These are phyloP conservation scores for Nemania diffusa DNA, from an alignment of 2,329 filamentous ascomycete genomes.

Conservation along the genomic window DNA sequence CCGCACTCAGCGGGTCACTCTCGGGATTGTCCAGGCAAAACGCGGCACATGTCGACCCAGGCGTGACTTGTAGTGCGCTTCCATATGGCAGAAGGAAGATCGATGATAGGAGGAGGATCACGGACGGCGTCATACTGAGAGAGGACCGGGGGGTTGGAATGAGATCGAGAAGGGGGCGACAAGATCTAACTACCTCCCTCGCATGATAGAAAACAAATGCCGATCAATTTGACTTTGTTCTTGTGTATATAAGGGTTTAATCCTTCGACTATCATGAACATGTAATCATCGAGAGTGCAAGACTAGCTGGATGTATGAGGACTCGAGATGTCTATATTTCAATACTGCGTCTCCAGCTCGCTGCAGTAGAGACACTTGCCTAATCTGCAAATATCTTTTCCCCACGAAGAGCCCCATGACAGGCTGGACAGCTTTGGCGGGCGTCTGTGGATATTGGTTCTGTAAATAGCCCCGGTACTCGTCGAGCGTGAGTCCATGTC, in stretches of 20 bases:
- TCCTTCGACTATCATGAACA: constrained; percentile 12
- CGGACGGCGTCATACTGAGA: constrained; percentile 31
- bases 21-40: constrained; percentile 57
- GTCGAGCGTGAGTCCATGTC: constrained; percentile 15
- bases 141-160: constrained; percentile 3
- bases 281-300: background rate
- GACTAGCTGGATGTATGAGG: constrained; percentile 17
- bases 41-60: constrained; percentile 61
- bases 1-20: constrained; percentile 49
- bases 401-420: constrained; percentile 26
- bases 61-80: constrained; percentile 53
- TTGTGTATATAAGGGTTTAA: constrained; percentile 11
- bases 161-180: constrained; percentile 14
- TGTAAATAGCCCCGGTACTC: constrained; percentile 11
- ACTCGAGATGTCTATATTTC: constrained; percentile 37
- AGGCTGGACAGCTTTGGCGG: constrained; percentile 25
- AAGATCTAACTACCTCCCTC: constrained; percentile 26
- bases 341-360: constrained; percentile 4
- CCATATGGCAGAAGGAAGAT: constrained; percentile 27
- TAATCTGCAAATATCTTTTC: constrained; percentile 21
- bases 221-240: constrained; percentile 14
- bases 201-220: constrained; percentile 30
- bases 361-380: constrained; percentile 26
- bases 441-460: constrained; percentile 29
- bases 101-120: constrained; percentile 24